Evolutionary conservation across 1,139 yeast species (phyloP), one percentile per base, ranked within the genome.

Genomic region (Williopsis jadinii): DNA sequence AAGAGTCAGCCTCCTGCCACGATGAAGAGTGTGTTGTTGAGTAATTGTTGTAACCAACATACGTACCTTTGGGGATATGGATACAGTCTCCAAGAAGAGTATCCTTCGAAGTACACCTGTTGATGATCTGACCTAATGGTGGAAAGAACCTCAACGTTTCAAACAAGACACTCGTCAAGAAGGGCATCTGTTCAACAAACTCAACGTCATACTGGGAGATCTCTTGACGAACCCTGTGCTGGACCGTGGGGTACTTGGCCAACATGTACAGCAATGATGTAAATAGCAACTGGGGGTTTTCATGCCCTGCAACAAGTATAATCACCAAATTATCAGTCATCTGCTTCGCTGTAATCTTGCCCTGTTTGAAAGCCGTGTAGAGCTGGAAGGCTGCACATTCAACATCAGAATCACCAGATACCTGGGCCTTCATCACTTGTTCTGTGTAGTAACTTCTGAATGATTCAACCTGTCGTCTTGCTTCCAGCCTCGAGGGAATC

Each of bases 301-400:
- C 84, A 56, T 78, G 84, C 0, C 84, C 84, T 0, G 84, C 71
- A 36, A 78, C 74, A 60, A 77, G 61, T 3, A 76, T 60, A 27
- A 78, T 77, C 13, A 76, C 71, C n/a, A 76, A 67, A 56, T 78
- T 78, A 52, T 78, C 84, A 3, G 66, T 57, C 45, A 75, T 67
- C 49, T 77, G 82, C 38, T 68, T 64, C 38, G 66, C 61, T 2
- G 70, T 63, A 2, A 78, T 61, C 2, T 47, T 46, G 0, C 67
- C 71, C 5, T 50, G 50, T 5, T 63, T 55, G 34, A 64, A 58
- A 1, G 78, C 77, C 15, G 62, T 52, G 14, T 64, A 56, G 14
- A 76, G 56, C 32, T 60, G 56, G 37, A 58, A 64, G 24, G 60
- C 63, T 5, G 61, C 59, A 47, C 61, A 50, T 33, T 59, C 44